Evolutionary conservation across 192 early-diverging fungal species (phyloP), one percentile per base, ranked within the genome.

Genomic region (Pilobolus umbonatus): DNA sequence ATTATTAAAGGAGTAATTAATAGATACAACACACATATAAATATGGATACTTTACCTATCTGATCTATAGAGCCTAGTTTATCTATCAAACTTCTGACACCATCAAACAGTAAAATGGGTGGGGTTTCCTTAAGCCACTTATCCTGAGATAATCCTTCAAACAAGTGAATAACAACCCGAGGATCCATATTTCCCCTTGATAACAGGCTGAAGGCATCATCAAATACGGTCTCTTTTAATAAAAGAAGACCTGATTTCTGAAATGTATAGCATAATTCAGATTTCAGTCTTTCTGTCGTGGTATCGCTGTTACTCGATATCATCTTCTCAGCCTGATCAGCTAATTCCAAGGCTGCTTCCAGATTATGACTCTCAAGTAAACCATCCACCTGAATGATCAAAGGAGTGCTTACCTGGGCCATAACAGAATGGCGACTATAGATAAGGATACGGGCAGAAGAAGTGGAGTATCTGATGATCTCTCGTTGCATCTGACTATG

Each of bases 101-200:
- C 80, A 19, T 74, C 61, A 62, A 68, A 82, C 9, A 84, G 32
- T 4, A 60, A 31, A 5, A 80, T 55, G 8, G 60, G 35, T 0
- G 36, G 51, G 10, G 69, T 35, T 22, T 69, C 39, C 46, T 64
- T 34, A 5, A 57, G n/a, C 31, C 65, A 48, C 36, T 70, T 59
- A 4, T 62, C 42, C 15, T 55, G 45, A 34, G 70, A 19, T 29
- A 76, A 52, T 14, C 81, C 71, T 0, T 62, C 61, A 55, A 85
- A 81, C 50, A 82, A 64, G 15, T 56, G 61, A 25, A 89, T 74
- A 0, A 86, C 54, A 3, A 77, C 48, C 1, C 66, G 45, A 9
- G 87, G 89, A 67, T 89, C 83, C 5, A 85, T 62, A n/a, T 74
- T 62, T 12, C 86, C 86, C 62, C 81, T 80, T 24, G 80, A 54